Evolutionary conservation across 2,329 filamentous ascomycete species (phyloP).

Genomic region (Periconia macrospinosa): DNA sequence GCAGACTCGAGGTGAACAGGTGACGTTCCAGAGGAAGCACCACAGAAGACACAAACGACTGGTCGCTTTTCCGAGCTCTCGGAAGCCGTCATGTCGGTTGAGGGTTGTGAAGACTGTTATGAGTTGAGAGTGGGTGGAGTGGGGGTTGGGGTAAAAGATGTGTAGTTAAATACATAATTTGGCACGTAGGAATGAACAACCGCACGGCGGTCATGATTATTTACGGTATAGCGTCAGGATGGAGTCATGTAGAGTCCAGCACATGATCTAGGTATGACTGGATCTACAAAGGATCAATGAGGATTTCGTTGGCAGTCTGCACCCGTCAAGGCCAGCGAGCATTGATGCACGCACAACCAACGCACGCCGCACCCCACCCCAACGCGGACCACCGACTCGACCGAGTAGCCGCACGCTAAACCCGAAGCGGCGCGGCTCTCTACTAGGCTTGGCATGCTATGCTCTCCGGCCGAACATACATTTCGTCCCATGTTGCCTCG

Average conservation of each 20-base stretch:
- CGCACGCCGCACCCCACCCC: background rate
- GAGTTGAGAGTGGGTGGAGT: background rate
- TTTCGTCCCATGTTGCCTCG: background rate
- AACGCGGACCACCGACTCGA: background rate
- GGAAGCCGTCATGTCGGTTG: conserved; percentile 21
- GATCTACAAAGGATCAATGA: background rate
- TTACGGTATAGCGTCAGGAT: background rate
- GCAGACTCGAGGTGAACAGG: conserved; percentile 79
- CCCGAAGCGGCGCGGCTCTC: background rate
- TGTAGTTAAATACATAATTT: too few relatives aligned
- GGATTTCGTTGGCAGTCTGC: background rate
- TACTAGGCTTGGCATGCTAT: conserved; percentile 9
- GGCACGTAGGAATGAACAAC: background rate
- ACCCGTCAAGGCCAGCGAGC: too few relatives aligned
- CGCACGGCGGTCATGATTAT: background rate
- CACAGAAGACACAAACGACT: conserved; percentile 94
- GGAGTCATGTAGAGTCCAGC: background rate
- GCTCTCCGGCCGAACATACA: conserved; percentile 3
- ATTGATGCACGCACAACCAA: background rate
- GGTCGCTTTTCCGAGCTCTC: conserved; percentile 44
- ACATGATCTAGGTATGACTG: background rate
- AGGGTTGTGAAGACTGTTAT: background rate
- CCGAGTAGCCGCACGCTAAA: background rate
- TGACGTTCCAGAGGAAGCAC: conserved; percentile 72
- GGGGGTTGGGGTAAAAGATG: too few relatives aligned